Evolutionary conservation across 108 stramenopile genomes (phyloP), one percentile per base, ranked within the genome.

Genomic region (Nitzschia palea): DNA sequence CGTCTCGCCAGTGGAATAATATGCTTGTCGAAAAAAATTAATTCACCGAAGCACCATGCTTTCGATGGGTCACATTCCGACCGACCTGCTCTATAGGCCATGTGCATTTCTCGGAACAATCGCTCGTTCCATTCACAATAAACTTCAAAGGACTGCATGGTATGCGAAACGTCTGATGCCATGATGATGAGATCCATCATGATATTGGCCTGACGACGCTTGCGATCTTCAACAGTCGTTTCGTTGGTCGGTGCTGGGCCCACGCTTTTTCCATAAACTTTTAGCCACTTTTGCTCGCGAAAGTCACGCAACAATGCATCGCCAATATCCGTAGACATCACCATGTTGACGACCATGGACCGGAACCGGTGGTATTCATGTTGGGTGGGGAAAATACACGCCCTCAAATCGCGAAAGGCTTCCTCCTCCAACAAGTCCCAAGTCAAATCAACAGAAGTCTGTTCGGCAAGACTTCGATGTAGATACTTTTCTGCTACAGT

Each of bases 1-100:
- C 73, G 78, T 48, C 54, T 52, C 8, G 81, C 34, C 58, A 82
- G 59, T n/a, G 81, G 81, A 32, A 82, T 44, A n/a, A 82, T 70
- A 18, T 55, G 75, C 51, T 71, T 52, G 18, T 70, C 60, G 29
- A 79, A 80, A 35, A 83, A 83, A 12, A 55, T 53, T n/a, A 70
- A 2, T 29, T 70, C 59, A 1, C 78, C 80, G 20, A 71, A 35
- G 48, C 77, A 84, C 83, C 83, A 84, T 18, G 53, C 73, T 23
- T 40, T 44, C 22, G 77, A 60, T 15, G 83, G 83, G 54, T 80
- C 65, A 37, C 45, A 73, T 1, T 66, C 77, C 17, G 71, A 65
- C 17, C 83, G 57, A 15, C 77, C 80, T 22, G 55, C 44, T 43
- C 58, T 35, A 60, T 55, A 84, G 10, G 79, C 80, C 22, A 62